Percentiles rank a stretch among this genome's conserved stretches.
Evolutionary conservation across 2,329 filamentous ascomycete species (phyloP).

Genomic region (Colletotrichum viniferum): DNA sequence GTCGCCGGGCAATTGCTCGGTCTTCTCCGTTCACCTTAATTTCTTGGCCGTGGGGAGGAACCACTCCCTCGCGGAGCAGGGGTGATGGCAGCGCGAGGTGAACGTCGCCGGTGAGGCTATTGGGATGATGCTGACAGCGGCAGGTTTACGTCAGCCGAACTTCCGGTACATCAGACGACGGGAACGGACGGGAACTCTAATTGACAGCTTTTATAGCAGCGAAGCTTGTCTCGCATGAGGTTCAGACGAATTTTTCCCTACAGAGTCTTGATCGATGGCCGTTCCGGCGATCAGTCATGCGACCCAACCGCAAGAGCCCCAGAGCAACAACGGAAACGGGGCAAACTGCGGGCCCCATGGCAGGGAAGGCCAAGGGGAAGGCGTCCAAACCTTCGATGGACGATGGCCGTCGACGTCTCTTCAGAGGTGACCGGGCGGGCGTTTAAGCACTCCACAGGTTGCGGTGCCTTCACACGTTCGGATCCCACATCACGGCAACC

Average conservation of each 20-base stretch:
- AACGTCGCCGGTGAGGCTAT: not conserved
- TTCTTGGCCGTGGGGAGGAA: not conserved
- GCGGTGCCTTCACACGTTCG: not conserved
- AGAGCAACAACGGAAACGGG: not conserved
- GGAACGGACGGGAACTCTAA: not conserved
- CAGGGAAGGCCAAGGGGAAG: conserved; percentile 2
- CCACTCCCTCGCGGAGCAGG: not conserved
- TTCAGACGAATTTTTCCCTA: not conserved
- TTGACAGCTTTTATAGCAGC: not conserved
- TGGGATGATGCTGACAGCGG: conserved; percentile 3
- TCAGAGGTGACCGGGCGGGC: not conserved
- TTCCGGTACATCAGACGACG: not conserved
- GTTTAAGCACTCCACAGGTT: not conserved
- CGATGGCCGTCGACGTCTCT: not conserved
- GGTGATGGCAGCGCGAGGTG: not conserved
- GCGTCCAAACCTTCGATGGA: not conserved
- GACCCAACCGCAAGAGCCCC: not conserved
- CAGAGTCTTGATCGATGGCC: not conserved
- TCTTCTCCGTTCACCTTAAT: not conserved
- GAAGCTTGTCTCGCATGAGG: not conserved
- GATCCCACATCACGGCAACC: not conserved
- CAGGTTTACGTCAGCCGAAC: not conserved
- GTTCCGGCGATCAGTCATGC: conserved; percentile 1
- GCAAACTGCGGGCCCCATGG: not conserved
- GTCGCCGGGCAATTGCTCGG: not conserved